Percentiles rank a stretch among this genome's conserved stretches.
Evolutionary conservation across 2,329 filamentous ascomycete genomes (phyloP).

Genomic region (Dothidotthia symphoricarpi): DNA sequence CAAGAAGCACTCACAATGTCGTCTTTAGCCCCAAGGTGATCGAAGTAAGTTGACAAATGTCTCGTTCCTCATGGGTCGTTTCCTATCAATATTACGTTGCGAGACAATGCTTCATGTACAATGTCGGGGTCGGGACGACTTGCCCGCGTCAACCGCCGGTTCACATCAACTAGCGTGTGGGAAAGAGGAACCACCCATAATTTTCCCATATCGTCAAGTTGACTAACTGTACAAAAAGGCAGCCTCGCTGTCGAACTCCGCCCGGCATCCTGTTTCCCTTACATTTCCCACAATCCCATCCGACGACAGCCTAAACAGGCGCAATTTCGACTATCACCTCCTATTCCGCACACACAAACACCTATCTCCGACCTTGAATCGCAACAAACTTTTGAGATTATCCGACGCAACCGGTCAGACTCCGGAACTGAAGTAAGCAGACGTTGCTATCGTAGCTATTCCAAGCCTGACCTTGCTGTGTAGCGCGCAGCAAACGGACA

Average conservation of each 20-base stretch:
- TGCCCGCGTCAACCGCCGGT: too few relatives aligned
- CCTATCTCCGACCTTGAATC: too few relatives aligned
- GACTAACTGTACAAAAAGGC: too few relatives aligned
- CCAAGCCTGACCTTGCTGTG: not conserved
- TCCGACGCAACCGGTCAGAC: too few relatives aligned
- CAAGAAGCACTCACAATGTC: conserved; percentile 30
- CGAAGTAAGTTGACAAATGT: conserved; percentile 20
- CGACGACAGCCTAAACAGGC: not conserved
- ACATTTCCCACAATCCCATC: not conserved
- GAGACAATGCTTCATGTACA: too few relatives aligned
- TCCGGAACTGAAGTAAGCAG: too few relatives aligned
- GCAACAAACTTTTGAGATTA: too few relatives aligned
- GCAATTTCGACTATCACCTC: conserved; percentile 1
- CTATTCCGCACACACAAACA: too few relatives aligned
- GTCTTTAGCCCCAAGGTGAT: conserved; percentile 27
- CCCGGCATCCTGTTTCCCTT: not conserved
- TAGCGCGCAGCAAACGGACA: not conserved
- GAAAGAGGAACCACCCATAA: not conserved
- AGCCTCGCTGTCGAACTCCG: not conserved
- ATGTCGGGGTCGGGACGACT: too few relatives aligned
- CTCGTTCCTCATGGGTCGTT: not conserved
- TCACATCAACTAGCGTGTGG: too few relatives aligned
- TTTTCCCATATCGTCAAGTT: not conserved
- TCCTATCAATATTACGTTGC: not conserved
- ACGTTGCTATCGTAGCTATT: too few relatives aligned